phyloP scores from a whole-genome alignment of 805 yeast species.

The Spencermartinsiella europaea region DNA sequence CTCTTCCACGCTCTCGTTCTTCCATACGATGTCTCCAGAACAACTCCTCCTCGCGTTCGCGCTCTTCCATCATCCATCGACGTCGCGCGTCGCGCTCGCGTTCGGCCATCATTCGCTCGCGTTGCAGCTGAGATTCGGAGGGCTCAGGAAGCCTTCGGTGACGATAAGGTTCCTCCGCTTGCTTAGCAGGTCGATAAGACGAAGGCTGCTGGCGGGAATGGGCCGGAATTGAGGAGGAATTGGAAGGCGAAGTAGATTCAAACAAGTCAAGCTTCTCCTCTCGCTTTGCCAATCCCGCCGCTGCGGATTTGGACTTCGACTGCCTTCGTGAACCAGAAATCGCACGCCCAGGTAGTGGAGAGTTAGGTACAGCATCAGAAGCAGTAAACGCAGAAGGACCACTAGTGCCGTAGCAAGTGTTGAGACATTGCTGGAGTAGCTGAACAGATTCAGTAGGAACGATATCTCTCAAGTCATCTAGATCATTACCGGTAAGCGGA shows the following conservation, averaged over 20 bases:
- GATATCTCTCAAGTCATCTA: conserved; percentile 3
- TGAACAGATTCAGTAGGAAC: conserved; percentile 4
- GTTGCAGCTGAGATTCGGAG: not conserved
- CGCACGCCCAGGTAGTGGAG: not conserved
- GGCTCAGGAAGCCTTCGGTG: not conserved
- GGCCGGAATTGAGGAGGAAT: too few relatives aligned
- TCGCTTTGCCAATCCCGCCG: not conserved
- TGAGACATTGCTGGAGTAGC: conserved; percentile 8
- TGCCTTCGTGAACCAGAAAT: too few relatives aligned
- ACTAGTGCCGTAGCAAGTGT: not conserved
- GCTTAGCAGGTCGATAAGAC: too few relatives aligned
- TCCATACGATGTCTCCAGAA: not conserved
- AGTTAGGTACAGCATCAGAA: too few relatives aligned
- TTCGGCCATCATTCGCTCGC: not conserved
- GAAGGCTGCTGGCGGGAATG: too few relatives aligned
- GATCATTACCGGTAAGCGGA: conserved; percentile 3
- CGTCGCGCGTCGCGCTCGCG: not conserved
- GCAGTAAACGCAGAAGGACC: too few relatives aligned
- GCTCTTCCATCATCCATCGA: not conserved
- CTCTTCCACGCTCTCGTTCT: not conserved
- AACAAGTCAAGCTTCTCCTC: too few relatives aligned
- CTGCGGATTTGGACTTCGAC: too few relatives aligned
- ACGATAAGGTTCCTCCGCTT: not conserved
- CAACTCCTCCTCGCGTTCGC: not conserved
- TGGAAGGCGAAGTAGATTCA: too few relatives aligned